Percentiles rank a stretch among this genome's conserved stretches.
phyloP scores from a whole-genome alignment of 2,329 filamentous ascomycete genomes.

The Graphilbum sp. region DNA sequence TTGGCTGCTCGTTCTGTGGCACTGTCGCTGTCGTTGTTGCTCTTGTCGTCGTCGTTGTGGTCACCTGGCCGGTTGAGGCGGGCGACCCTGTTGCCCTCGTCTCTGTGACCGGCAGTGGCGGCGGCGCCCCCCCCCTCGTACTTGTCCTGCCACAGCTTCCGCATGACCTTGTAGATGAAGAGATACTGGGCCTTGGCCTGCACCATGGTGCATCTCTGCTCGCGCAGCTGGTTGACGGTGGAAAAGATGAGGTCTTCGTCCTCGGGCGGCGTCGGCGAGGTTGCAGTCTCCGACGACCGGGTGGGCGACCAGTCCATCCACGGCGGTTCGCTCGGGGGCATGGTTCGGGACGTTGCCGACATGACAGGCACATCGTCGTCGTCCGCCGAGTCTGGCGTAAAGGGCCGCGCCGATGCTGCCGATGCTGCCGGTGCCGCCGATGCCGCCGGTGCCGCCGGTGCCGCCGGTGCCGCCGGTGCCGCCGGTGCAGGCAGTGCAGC shows the following conservation, averaged over 20 bases:
- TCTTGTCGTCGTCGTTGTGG: neutral
- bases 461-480: too few species aligned
- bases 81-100: too few species aligned
- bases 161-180: slow-evolving; percentile 79
- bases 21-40: neutral
- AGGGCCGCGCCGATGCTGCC: neutral
- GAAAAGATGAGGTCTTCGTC: slow-evolving; percentile 37
- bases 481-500: too few species aligned
- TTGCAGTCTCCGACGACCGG: too few species aligned
- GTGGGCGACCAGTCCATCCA: neutral
- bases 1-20: slow-evolving; percentile 35
- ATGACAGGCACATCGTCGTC: neutral
- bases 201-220: slow-evolving; percentile 91
- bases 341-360: neutral
- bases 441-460: neutral
- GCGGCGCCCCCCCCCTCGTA: slow-evolving; percentile 24
- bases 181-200: slow-evolving; percentile 71
- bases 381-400: neutral
- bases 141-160: slow-evolving; percentile 55
- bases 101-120: slow-evolving; percentile 14
- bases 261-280: too few species aligned
- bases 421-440: neutral
- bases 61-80: too few species aligned
- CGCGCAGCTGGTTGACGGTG: slow-evolving; percentile 63
- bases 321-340: neutral